Evolutionary conservation across 352 stramenopile species (phyloP), one percentile per base, ranked within the genome.

Genomic region (Phytophthora ohioensis): DNA sequence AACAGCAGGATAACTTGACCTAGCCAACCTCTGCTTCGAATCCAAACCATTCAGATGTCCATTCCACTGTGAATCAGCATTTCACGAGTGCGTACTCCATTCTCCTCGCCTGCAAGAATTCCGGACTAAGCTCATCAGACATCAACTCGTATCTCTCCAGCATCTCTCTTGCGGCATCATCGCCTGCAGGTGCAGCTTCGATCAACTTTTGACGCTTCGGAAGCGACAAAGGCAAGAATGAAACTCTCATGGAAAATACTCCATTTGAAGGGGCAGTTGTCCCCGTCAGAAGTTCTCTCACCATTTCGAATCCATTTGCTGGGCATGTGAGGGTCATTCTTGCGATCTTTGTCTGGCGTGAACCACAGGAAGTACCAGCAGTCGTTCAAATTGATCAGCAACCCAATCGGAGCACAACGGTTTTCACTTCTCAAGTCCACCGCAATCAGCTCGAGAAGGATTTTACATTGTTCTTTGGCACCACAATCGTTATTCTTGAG

Each of bases 311-410:
- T 54, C 65, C 49, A 38, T 73, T 68, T 17, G 57, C 39, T 52
- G 51, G 57, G 39, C 51, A 64, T 32, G 47, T 64, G 43, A 69
- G 39, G 46, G 32, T 58, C 52, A 64, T 60, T 64, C 36, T 69
- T 11, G 51, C 53, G 27, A 73, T 69, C 48, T 52, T 46, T 49
- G 42, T 64, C 35, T 46, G 57, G 13, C 58, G 57, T 69, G 52
- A 69, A 69, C 57, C 57, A 73, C 52, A 64, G 47, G 58, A 73
- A 73, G 54, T 64, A 64, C 57, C 66, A 69, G 41, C 61, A 69
- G 15, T 73, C 58, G 35, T 64, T 69, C 57, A 73, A 46, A 52
- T 68, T 69, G 8, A 34, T 69, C 51, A 73, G 57, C 58, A 64
- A 64, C 17, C 57, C 66, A 13, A 73, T 53, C 42, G 57, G 65